phyloP scores from a whole-genome alignment of 768 basidiomycete species.

The Trametes gibbosa region DNA sequence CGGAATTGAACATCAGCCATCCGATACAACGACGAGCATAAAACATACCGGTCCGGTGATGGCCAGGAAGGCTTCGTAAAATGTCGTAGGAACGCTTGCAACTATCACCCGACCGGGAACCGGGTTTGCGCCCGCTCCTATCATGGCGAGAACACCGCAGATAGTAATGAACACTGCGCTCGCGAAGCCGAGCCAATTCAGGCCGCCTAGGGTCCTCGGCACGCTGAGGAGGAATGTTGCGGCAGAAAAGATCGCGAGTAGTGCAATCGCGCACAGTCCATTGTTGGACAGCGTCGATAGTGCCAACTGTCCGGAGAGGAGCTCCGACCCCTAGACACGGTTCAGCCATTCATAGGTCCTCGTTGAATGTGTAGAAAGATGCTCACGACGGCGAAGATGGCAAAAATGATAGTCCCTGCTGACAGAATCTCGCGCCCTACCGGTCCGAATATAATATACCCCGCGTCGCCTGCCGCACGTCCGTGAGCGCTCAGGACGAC shows the following conservation, averaged over 20 bases:
- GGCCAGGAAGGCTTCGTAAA: conserved; percentile 49
- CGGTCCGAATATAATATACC: conserved; percentile 47
- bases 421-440: conserved; percentile 45
- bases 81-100: conserved; percentile 38
- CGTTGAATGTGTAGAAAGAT: too few relatives aligned
- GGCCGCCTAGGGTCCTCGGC: conserved; percentile 45
- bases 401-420: conserved; percentile 48
- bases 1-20: too few relatives aligned
- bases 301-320: conserved; percentile 53
- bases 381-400: conserved; percentile 37
- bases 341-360: background rate
- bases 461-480: conserved; percentile 43
- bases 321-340: conserved; percentile 40
- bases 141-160: conserved; percentile 50
- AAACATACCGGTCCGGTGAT: conserved; percentile 49
- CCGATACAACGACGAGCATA: background rate
- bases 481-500: background rate
- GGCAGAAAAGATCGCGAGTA: conserved; percentile 45
- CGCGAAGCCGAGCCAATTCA: conserved; percentile 47
- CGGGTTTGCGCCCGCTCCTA: conserved; percentile 47
- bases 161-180: conserved; percentile 42
- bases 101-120: conserved; percentile 38
- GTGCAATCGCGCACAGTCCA: conserved; percentile 44
- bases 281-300: conserved; percentile 47
- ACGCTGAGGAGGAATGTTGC: conserved; percentile 42